phyloP scores from a whole-genome alignment of 2,329 filamentous ascomycete species.

The Fusarium sp. region DNA sequence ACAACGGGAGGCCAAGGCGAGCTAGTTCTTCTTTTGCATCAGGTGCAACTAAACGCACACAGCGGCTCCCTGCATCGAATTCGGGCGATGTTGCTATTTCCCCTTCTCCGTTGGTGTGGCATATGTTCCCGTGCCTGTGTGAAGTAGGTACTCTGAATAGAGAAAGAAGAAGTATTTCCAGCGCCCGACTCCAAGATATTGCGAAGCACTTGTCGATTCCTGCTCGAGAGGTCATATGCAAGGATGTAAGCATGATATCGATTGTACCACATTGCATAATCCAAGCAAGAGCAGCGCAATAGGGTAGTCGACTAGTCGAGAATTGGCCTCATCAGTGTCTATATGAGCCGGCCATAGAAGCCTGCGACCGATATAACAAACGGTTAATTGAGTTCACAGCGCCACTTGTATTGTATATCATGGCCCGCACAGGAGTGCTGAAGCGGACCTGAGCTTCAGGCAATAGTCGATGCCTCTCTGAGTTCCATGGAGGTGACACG shows the following conservation, averaged over 20 bases:
- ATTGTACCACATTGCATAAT: neutral
- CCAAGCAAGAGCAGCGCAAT: neutral
- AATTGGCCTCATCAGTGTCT: neutral
- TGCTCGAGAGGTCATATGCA: constrained; percentile 4
- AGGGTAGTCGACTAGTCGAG: neutral
- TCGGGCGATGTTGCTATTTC: constrained; percentile 46
- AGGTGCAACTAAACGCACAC: constrained; percentile 40
- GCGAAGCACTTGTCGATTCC: neutral
- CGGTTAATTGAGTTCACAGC: constrained; percentile 6
- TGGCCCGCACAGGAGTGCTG: constrained; percentile 9
- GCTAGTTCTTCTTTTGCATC: constrained; percentile 45
- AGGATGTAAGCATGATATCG: neutral
- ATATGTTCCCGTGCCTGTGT: constrained; percentile 38
- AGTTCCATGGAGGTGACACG: constrained; percentile 42
- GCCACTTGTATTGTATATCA: neutral
- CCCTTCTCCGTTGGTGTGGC: constrained; percentile 33
- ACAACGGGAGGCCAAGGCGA: constrained; percentile 49
- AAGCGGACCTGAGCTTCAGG: constrained; percentile 23
- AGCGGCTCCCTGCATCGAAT: constrained; percentile 51
- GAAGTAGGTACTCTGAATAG: constrained; percentile 19
- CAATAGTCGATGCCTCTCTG: constrained; percentile 27
- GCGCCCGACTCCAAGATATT: neutral
- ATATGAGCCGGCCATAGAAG: neutral
- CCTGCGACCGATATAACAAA: constrained; percentile 1
- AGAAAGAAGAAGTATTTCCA: neutral